A percentile compares a stretch with the other conserved stretches of the same genome.
Conservation (phyloP, 208 protist species). For the Leishmania arabica region DNA sequence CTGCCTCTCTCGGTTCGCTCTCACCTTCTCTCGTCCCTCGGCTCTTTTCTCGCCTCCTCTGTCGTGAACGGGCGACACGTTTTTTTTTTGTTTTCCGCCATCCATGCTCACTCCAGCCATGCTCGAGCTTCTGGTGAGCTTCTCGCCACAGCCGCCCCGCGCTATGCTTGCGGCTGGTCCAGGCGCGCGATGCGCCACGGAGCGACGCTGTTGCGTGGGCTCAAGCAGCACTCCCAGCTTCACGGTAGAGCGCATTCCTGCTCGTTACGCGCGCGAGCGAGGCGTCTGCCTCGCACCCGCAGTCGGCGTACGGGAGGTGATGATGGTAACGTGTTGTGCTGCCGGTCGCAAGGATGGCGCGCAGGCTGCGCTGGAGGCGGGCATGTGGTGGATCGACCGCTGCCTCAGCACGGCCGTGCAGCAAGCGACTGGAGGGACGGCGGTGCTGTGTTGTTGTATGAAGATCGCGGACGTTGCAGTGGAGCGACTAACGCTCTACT, state of each 20-base stretch:
- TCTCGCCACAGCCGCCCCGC: not conserved
- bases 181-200: not conserved
- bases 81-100: not conserved
- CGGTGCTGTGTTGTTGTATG: slow-evolving; percentile 10
- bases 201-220: not conserved
- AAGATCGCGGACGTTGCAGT: slow-evolving; percentile 7
- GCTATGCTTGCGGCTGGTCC: not conserved
- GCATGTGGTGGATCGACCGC: slow-evolving; percentile 37
- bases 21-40: not conserved
- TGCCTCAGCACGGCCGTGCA: not conserved
- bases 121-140: not conserved
- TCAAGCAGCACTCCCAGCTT: not conserved
- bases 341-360: not conserved
- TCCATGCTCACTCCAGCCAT: not conserved
- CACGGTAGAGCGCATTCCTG: slow-evolving; percentile 4
- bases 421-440: not conserved
- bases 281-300: slow-evolving; percentile 5
- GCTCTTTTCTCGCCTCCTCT: not conserved
- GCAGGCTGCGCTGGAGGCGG: slow-evolving; percentile 1
- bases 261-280: not conserved
- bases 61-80: not conserved
- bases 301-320: slow-evolving; percentile 5
- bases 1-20: not conserved
- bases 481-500: slow-evolving; percentile 16
- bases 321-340: slow-evolving; percentile 12